Conservation (phyloP, 495 filamentous ascomycete genomes). For the Aspergillus panamensis region DNA sequence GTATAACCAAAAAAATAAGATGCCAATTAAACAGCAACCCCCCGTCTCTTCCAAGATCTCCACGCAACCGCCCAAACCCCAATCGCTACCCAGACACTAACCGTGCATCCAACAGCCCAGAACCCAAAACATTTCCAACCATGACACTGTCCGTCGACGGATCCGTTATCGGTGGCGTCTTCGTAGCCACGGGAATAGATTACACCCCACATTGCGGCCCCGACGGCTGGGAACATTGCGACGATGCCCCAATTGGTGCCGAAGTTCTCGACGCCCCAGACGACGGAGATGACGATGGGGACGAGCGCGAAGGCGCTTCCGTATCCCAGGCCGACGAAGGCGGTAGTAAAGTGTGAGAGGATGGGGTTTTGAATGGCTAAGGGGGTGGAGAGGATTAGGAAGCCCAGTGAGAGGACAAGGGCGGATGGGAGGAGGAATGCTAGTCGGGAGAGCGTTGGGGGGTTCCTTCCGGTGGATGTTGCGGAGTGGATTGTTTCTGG, state of each 20-base stretch:
- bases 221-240: conserved; percentile 80
- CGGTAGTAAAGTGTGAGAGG: conserved; percentile 76
- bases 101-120: conserved; percentile 69
- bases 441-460: conserved; percentile 68
- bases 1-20: background rate
- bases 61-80: conserved; percentile 73
- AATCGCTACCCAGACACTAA: conserved; percentile 73
- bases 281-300: conserved; percentile 87
- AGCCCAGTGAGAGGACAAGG: conserved; percentile 70
- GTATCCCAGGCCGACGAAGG: conserved; percentile 82
- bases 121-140: conserved; percentile 81
- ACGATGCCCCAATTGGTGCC: conserved; percentile 98
- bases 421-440: conserved; percentile 73
- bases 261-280: conserved; percentile 98
- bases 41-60: conserved; percentile 79
- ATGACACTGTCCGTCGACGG: conserved; percentile 50
- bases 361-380: conserved; percentile 60
- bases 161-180: conserved; percentile 44
- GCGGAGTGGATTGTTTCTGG: conserved; percentile 29
- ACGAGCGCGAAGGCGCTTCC: conserved; percentile 84
- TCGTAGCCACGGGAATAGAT: conserved; percentile 83
- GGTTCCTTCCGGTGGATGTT: conserved; percentile 29
- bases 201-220: conserved; percentile 80
- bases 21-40: conserved; percentile 63
- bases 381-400: conserved; percentile 70